A percentile compares a stretch with the other conserved stretches of the same genome.
Evolutionary conservation across 306 rosid genomes (phyloP).

Genomic region (Cicer cuneatum): DNA sequence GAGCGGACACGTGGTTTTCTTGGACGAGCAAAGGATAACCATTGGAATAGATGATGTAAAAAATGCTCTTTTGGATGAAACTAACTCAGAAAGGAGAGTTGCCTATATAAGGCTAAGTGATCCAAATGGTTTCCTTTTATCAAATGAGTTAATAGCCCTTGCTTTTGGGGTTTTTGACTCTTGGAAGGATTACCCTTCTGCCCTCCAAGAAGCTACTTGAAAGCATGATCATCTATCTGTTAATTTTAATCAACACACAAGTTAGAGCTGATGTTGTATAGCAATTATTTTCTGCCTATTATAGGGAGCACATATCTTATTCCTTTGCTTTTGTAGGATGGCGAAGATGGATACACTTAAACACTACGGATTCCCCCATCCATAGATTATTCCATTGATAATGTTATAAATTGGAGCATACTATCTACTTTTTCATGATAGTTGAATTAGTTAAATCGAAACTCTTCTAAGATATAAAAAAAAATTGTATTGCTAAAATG

Average conservation of each 20-base stretch:
- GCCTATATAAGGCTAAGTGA: conserved; percentile 77
- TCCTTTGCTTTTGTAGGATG: not conserved
- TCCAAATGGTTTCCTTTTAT: conserved; percentile 92
- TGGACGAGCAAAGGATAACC: conserved; percentile 62
- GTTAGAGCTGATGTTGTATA: conserved; percentile 21
- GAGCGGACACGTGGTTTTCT: conserved; percentile 80
- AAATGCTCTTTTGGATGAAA: conserved; percentile 33
- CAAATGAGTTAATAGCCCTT: conserved; percentile 82
- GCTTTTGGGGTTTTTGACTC: conserved; percentile 80
- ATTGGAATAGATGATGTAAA: conserved; percentile 54
- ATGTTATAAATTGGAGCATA: too few relatives aligned
- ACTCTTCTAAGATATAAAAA: too few relatives aligned
- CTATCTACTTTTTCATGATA: too few relatives aligned
- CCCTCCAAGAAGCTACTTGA: conserved; percentile 33
- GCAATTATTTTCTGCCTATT: conserved; percentile 26
- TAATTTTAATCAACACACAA: conserved; percentile 12
- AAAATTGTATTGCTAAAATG: too few relatives aligned
- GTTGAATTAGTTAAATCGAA: too few relatives aligned
- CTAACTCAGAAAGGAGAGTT: conserved; percentile 37
- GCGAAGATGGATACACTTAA: conserved; percentile 10
- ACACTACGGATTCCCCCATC: not conserved
- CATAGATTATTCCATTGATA: conserved; percentile 7
- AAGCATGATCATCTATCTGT: conserved; percentile 16
- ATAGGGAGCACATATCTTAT: not conserved
- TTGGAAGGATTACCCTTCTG: conserved; percentile 40